These are phyloP conservation scores for Paraleonurus japonicus DNA, from an alignment of 257 asterid species.

Conservation along the genomic window DNA sequence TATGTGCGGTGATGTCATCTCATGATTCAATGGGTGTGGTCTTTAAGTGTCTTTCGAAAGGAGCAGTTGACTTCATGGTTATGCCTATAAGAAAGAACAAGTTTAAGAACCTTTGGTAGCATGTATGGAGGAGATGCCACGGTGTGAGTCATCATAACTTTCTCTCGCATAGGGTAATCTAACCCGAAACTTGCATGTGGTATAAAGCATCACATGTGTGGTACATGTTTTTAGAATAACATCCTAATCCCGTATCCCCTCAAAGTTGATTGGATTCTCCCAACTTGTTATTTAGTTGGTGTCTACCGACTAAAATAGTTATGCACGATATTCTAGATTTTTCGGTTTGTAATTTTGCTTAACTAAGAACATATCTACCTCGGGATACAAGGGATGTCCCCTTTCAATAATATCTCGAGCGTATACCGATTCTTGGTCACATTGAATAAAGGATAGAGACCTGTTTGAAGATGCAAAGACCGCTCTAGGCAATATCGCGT, in stretches of 20 bases:
- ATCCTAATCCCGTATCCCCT: background rate
- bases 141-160: slow-evolving; percentile 53
- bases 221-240: background rate
- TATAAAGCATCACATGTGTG: slow-evolving; percentile 9
- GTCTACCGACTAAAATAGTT: background rate
- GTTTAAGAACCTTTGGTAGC: slow-evolving; percentile 97
- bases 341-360: background rate
- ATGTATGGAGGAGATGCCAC: slow-evolving; percentile 92
- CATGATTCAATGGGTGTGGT: slow-evolving; percentile 92
- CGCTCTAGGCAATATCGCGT: background rate
- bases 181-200: slow-evolving; percentile 17
- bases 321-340: background rate
- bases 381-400: background rate
- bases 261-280: slow-evolving; percentile 6
- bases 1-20: slow-evolving; percentile 92
- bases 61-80: slow-evolving; percentile 94
- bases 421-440: background rate
- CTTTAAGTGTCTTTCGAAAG: slow-evolving; percentile 86
- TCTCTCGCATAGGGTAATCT: slow-evolving; percentile 1
- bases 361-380: background rate
- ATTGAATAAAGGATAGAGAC: background rate
- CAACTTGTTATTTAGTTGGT: slow-evolving; percentile 11
- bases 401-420: background rate
- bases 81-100: slow-evolving; percentile 95
- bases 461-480: background rate